Evolutionary conservation across 306 rosid species (phyloP).

Genomic region (Cajanus cajan): DNA sequence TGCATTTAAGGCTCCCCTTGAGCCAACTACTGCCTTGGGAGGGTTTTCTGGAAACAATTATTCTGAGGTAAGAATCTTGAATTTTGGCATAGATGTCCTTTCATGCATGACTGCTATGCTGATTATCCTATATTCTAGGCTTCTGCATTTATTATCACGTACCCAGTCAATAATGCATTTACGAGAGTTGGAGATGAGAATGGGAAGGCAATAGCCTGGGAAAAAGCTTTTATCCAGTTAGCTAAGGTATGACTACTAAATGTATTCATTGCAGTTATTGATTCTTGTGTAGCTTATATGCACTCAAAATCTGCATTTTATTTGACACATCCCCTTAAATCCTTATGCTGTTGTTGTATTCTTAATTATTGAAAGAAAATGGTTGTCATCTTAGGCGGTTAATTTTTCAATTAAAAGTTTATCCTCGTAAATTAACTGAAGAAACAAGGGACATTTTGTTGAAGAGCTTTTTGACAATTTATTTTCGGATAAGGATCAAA

Average conservation of each 20-base stretch:
- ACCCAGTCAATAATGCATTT: slow-evolving; percentile 89
- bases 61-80: slow-evolving; percentile 64
- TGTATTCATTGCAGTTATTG: slow-evolving; percentile 20
- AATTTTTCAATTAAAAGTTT: neutral
- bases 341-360: neutral
- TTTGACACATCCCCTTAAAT: slow-evolving; percentile 19
- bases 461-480: neutral
- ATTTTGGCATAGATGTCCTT: slow-evolving; percentile 21
- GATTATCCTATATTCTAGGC: slow-evolving; percentile 62
- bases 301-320: slow-evolving; percentile 18
- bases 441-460: neutral
- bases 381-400: neutral
- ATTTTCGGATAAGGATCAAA: neutral
- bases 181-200: slow-evolving; percentile 72
- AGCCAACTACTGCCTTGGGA: slow-evolving; percentile 89
- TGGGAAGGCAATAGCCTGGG: slow-evolving; percentile 85
- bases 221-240: slow-evolving; percentile 76
- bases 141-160: slow-evolving; percentile 83
- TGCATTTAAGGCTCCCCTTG: slow-evolving; percentile 96
- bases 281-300: slow-evolving; percentile 27
- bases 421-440: neutral
- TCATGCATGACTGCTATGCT: slow-evolving; percentile 31
- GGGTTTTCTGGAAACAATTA: slow-evolving; percentile 88
- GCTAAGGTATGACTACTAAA: slow-evolving; percentile 67
- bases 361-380: slow-evolving; percentile 7